phyloP scores from a whole-genome alignment of 2,329 filamentous ascomycete species.

The Xylaria sp. region DNA sequence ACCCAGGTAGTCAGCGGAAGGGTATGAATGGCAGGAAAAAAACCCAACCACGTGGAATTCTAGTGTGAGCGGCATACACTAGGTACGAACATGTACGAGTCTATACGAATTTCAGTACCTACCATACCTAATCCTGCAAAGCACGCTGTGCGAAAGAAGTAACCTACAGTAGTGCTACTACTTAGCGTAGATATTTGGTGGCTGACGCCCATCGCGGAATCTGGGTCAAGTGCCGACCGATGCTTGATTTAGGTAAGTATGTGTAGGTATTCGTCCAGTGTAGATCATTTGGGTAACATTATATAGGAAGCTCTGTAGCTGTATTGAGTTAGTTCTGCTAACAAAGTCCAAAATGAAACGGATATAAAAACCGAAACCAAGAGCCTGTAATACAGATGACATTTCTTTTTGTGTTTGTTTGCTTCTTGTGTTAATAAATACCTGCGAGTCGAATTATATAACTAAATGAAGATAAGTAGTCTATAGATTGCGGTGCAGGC shows the following conservation, averaged over 20 bases:
- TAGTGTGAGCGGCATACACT: background rate
- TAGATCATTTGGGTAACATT: background rate
- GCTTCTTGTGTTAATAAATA: background rate
- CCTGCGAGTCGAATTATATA: conserved; percentile 5
- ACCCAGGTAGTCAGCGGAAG: conserved; percentile 11
- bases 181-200: conserved; percentile 8
- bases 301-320: background rate
- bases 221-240: conserved; percentile 31
- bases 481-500: background rate
- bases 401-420: background rate
- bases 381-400: background rate
- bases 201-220: conserved; percentile 29
- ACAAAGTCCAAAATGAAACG: background rate
- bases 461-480: background rate
- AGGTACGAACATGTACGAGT: conserved; percentile 1
- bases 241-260: conserved; percentile 22
- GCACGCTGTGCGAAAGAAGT: conserved; percentile 28
- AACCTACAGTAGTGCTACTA: background rate
- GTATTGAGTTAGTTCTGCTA: background rate
- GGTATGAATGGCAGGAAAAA: conserved; percentile 12
- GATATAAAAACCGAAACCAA: background rate
- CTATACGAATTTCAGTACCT: conserved; percentile 3
- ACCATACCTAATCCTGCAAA: conserved; percentile 7
- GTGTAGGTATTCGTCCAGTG: no score
- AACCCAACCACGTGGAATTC: conserved; percentile 25